Evolutionary conservation across 202 grass and related monocot species (phyloP), one percentile per base, ranked within the genome.

Genomic region (Brachypodium distachyon): DNA sequence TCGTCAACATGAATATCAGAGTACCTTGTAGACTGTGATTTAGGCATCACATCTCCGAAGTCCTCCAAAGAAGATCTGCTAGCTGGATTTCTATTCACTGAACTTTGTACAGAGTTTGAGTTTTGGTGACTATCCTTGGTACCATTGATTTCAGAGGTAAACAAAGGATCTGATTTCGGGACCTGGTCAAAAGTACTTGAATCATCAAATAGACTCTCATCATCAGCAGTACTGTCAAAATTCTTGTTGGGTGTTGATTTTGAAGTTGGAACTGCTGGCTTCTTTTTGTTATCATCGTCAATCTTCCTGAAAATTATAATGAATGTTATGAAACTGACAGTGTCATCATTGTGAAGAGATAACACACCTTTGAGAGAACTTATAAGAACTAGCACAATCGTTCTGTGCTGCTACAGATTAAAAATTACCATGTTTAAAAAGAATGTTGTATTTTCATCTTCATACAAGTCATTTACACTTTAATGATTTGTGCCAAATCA

Each of bases 241-340:
- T 81, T 85, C 42, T 83, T 80, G 42, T 44, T 86, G 44, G 80
- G 29, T 49, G 72, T 69, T 22, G 62, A 52, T 78, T 91, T 90
- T 71, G 59, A 83, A 67, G 59, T 73, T 54, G 71, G 61, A 76
- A 86, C 19, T 78, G 77, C 63, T 61, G 83, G 38, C 41, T 82
- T 89, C 33, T 34, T 70, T 70, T 83, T 85, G 40, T 80, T 80
- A 59, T 60, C 71, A 34, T 79, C 79, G 68, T 62, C 71, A 67
- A 8, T 40, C 22, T 84, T 92, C 82, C 94, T 97, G 86, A 71
- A 94, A 90, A 84, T 55, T 73, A 56, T 22, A 77, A 67, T 57
- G 22, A 74, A 42, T 37, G 68, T 56, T 28, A 85, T 42, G 48
- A 67, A 73, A 77, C 36, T 23, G 12, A 84, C 9, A 28, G 34